Percentiles rank a stretch among this genome's conserved stretches.
phyloP scores from a whole-genome alignment of 345 rosid species.

The Salix suchowensis region DNA sequence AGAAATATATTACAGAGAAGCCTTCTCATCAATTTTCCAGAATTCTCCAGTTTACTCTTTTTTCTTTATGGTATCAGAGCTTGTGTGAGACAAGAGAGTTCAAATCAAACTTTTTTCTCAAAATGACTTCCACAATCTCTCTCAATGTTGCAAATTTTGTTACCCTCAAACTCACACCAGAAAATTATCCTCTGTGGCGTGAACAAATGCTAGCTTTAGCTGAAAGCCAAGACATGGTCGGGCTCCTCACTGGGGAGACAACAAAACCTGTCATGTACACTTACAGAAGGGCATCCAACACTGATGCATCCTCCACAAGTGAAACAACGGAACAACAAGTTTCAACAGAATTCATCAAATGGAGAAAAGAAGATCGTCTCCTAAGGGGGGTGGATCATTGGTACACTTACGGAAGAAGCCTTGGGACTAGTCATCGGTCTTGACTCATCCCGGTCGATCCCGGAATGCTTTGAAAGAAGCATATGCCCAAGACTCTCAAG shows the following conservation, averaged over 20 bases:
- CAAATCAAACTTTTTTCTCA: too few relatives aligned
- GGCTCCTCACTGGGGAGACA: not conserved
- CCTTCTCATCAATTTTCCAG: too few relatives aligned
- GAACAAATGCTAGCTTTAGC: not conserved
- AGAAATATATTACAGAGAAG: too few relatives aligned
- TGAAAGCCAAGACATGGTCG: not conserved
- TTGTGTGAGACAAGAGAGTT: not conserved
- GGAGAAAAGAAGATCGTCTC: not conserved
- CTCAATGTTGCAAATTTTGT: conserved; percentile 1
- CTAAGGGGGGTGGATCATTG: conserved; percentile 1
- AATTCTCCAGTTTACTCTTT: too few relatives aligned
- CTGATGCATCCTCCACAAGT: too few relatives aligned
- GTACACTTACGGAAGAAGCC: not conserved
- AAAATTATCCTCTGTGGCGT: not conserved
- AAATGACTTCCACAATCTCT: not conserved
- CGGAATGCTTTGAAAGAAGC: not conserved
- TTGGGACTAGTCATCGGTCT: not conserved
- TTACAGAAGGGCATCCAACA: not conserved
- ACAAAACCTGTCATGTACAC: not conserved
- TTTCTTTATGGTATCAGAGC: not conserved
- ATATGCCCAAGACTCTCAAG: not conserved
- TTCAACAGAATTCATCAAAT: not conserved
- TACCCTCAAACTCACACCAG: conserved; percentile 1
- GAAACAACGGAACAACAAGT: not conserved
- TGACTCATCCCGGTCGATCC: not conserved